phyloP scores from a whole-genome alignment of 2,329 filamentous ascomycete species.

The Apiospora pterosperma region DNA sequence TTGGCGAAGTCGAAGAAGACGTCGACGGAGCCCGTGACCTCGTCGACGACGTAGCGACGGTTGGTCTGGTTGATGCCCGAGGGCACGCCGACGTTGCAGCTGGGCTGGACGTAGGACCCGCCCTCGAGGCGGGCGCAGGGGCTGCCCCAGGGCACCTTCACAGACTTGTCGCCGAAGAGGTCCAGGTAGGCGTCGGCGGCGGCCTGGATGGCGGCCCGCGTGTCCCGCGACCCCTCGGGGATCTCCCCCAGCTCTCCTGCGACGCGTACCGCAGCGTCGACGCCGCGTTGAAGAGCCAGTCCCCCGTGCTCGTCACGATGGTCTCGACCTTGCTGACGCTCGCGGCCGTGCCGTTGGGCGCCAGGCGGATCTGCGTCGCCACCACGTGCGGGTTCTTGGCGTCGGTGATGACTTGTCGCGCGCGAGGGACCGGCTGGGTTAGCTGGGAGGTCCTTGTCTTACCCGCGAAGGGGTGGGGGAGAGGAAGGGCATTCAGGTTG shows the following conservation, averaged over 20 bases:
- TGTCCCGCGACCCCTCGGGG: conserved; percentile 26
- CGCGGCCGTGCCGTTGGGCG: conserved; percentile 5
- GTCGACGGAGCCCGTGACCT: conserved; percentile 25
- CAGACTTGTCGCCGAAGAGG: conserved; percentile 32
- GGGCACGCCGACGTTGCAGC: conserved; percentile 34
- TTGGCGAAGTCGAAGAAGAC: conserved; percentile 27
- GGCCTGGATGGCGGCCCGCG: conserved; percentile 30
- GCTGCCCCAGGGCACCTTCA: conserved; percentile 33
- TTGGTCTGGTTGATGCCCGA: conserved; percentile 23
- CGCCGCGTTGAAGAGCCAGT: conserved; percentile 37
- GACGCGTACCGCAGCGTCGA: conserved; percentile 30
- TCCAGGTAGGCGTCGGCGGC: conserved; percentile 35
- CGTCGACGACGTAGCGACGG: conserved; percentile 27
- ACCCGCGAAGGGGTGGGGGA: too few relatives aligned
- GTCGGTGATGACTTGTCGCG: conserved; percentile 27
- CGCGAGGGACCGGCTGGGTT: background rate
- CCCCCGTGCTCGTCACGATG: conserved; percentile 30
- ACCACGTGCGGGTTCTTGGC: conserved; percentile 33
- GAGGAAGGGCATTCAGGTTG: background rate
- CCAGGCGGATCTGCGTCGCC: conserved; percentile 31
- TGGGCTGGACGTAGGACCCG: conserved; percentile 30
- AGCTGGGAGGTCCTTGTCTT: background rate
- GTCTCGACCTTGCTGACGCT: conserved; percentile 22
- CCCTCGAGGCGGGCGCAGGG: conserved; percentile 36
- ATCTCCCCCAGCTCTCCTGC: conserved; percentile 32